A percentile compares a stretch with the other conserved stretches of the same genome.
Evolutionary conservation across 2,329 filamentous ascomycete genomes (phyloP).

Genomic region (Neofusicoccum laricinum): DNA sequence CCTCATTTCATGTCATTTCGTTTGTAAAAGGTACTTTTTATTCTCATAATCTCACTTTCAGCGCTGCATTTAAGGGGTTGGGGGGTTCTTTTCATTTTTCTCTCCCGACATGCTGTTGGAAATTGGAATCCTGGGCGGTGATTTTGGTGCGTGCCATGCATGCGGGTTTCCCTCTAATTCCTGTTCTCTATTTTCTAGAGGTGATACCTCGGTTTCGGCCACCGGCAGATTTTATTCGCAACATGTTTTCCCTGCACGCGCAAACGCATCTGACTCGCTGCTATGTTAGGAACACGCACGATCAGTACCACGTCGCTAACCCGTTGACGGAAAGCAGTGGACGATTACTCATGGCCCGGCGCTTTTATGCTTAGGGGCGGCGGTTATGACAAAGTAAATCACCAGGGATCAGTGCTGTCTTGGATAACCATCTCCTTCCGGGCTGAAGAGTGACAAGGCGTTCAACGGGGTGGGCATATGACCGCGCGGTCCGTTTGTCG

Average conservation of each 20-base stretch:
- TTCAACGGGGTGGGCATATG: no score
- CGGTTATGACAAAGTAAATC: not conserved
- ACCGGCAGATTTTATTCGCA: not conserved
- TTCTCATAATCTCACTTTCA: not conserved
- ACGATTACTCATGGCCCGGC: not conserved
- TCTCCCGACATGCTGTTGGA: not conserved
- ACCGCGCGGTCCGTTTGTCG: no score
- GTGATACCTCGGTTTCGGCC: not conserved
- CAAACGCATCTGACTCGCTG: not conserved
- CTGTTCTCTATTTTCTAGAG: not conserved
- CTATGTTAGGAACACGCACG: no score
- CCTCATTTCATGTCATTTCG: not conserved
- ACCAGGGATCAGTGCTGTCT: not conserved
- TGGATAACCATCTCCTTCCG: no score
- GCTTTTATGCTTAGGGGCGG: not conserved
- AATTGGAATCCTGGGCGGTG: not conserved
- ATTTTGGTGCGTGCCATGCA: not conserved
- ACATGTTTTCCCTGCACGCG: not conserved
- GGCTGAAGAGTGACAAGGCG: no score
- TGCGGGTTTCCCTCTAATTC: not conserved
- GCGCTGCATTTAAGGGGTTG: not conserved
- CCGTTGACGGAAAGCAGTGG: not conserved
- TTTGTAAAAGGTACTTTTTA: not conserved
- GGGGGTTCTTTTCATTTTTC: not conserved
- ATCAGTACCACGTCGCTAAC: no score